phyloP scores from a whole-genome alignment of 2,329 filamentous ascomycete genomes.

The Elsinoe necatrix region DNA sequence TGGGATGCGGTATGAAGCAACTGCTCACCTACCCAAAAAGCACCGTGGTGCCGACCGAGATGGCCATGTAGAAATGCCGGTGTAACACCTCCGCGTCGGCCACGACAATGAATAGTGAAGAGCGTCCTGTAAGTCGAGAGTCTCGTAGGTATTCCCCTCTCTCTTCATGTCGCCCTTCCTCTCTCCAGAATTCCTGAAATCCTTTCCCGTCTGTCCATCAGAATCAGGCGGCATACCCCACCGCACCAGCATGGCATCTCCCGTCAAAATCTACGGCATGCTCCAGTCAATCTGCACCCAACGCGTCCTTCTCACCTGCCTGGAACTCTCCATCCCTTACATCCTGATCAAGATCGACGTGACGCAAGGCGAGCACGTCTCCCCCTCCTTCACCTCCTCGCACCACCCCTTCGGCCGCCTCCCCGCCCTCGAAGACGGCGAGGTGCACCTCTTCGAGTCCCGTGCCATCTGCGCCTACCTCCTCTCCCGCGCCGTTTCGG shows the following conservation, averaged over 20 bases:
- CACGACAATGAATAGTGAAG: too few relatives aligned
- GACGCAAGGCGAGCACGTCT: background rate
- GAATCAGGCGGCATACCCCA: too few relatives aligned
- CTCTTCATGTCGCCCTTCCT: background rate
- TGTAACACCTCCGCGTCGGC: too few relatives aligned
- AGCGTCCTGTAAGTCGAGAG: too few relatives aligned
- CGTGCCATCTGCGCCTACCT: conserved; percentile 28
- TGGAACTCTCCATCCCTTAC: conserved; percentile 6
- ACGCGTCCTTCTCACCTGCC: conserved; percentile 5
- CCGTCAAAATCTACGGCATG: conserved; percentile 4
- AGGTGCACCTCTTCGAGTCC: conserved; percentile 28
- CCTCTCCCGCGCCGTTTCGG: conserved; percentile 18
- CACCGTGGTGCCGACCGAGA: background rate
- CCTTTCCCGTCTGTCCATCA: too few relatives aligned
- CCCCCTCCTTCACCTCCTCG: background rate
- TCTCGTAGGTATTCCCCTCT: background rate
- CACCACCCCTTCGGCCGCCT: conserved; percentile 19
- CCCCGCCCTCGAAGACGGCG: conserved; percentile 26
- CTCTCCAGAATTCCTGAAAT: too few relatives aligned
- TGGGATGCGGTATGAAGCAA: background rate
- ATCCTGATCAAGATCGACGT: background rate
- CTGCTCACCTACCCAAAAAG: background rate
- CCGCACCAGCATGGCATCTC: background rate
- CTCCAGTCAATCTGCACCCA: background rate
- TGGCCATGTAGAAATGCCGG: background rate